These are phyloP conservation scores for Hortiboletus campestris DNA, from an alignment of 768 basidiomycete genomes.

Conservation along the genomic window DNA sequence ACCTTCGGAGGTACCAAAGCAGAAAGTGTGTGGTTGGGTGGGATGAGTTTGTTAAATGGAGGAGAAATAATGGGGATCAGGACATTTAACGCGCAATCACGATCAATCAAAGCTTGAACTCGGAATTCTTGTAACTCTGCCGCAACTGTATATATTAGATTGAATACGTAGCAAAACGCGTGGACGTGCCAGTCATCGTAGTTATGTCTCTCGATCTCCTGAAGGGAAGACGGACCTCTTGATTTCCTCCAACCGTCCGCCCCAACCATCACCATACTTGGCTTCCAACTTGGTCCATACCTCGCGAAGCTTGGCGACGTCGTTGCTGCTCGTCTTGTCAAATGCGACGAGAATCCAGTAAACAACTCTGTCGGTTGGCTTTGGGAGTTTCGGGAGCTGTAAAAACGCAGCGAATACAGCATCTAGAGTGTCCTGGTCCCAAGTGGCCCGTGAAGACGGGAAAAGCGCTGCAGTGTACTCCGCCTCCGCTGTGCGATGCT, in stretches of 20 bases:
- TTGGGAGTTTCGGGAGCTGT: constrained; percentile 43
- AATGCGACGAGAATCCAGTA: constrained; percentile 73
- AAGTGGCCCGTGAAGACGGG: constrained; percentile 28
- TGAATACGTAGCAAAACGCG: background rate
- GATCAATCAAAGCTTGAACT: background rate
- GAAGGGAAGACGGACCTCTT: constrained; percentile 37
- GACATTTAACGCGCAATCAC: constrained; percentile 24
- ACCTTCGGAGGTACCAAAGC: constrained; percentile 81
- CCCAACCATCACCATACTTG: constrained; percentile 48
- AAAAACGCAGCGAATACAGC: constrained; percentile 63
- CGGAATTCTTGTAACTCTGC: constrained; percentile 9
- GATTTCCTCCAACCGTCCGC: constrained; percentile 45
- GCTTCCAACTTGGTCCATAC: constrained; percentile 58
- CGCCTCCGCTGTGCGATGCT: background rate
- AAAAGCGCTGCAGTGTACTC: constrained; percentile 5
- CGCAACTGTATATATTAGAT: constrained; percentile 10
- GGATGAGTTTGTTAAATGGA: constrained; percentile 79
- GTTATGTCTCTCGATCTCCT: constrained; percentile 1
- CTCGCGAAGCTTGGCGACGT: constrained; percentile 47
- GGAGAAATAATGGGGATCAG: constrained; percentile 46
- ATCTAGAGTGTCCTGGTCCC: constrained; percentile 58
- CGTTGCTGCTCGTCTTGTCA: constrained; percentile 53
- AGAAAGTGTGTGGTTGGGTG: constrained; percentile 63
- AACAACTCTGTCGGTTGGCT: constrained; percentile 46
- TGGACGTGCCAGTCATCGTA: background rate